These are phyloP conservation scores for Lactifluus volemus DNA, from an alignment of 768 basidiomycete genomes.

Conservation along the genomic window DNA sequence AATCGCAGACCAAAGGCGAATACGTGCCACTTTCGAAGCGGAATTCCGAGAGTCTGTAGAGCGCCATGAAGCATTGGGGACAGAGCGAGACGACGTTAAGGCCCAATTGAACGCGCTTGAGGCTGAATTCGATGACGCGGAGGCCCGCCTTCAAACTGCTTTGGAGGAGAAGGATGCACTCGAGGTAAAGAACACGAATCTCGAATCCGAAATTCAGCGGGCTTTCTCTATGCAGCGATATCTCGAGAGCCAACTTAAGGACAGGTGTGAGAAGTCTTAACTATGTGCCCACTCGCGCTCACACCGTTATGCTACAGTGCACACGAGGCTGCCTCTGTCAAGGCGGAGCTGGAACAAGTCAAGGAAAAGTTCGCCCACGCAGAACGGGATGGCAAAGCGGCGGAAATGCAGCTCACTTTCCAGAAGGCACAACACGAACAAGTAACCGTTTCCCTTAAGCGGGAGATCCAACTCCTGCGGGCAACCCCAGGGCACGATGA, in stretches of 20 bases:
- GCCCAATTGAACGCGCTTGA: constrained; percentile 29
- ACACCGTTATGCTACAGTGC: constrained; percentile 33
- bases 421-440: constrained; percentile 61
- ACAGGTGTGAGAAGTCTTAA: constrained; percentile 37
- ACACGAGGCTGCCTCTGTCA: constrained; percentile 32
- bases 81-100: neutral
- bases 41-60: constrained; percentile 19
- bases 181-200: constrained; percentile 46
- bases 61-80: constrained; percentile 1
- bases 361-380: constrained; percentile 32
- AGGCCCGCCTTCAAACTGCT: constrained; percentile 28
- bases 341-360: constrained; percentile 18
- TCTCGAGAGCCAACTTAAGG: constrained; percentile 54
- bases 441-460: constrained; percentile 47
- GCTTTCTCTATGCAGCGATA: constrained; percentile 50
- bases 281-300: neutral
- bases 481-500: constrained; percentile 48
- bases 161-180: constrained; percentile 45
- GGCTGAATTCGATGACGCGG: constrained; percentile 35
- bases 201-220: constrained; percentile 61
- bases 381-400: constrained; percentile 42
- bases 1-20: neutral
- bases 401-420: constrained; percentile 58
- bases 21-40: constrained; percentile 8
- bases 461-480: constrained; percentile 44